These are phyloP conservation scores for Myxozyma nipponensis DNA, from an alignment of 805 yeast genomes.

Conservation along the genomic window DNA sequence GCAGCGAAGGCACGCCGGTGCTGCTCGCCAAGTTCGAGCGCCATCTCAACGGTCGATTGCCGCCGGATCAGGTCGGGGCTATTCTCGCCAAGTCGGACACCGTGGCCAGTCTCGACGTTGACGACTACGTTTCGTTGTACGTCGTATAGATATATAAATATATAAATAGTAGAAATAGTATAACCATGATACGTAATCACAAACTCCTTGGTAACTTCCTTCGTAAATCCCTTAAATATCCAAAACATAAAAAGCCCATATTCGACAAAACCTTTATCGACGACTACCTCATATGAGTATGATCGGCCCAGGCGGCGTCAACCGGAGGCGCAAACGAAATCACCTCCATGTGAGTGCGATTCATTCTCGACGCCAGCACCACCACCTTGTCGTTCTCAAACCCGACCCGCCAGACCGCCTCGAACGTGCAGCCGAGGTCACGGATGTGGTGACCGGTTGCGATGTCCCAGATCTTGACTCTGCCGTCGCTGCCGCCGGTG, in stretches of 20 bases:
- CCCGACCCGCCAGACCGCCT: slow-evolving; percentile 43
- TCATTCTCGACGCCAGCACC: slow-evolving; percentile 36
- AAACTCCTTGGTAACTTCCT: background rate
- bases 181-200: background rate
- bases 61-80: slow-evolving; percentile 38
- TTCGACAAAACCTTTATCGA: background rate
- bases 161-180: background rate
- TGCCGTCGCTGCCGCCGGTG: slow-evolving; percentile 44
- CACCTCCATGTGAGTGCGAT: slow-evolving; percentile 38
- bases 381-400: slow-evolving; percentile 41
- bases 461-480: slow-evolving; percentile 42
- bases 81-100: slow-evolving; percentile 40
- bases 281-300: background rate
- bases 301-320: background rate
- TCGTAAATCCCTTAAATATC: too few relatives aligned
- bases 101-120: slow-evolving; percentile 45
- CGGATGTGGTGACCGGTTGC: slow-evolving; percentile 40
- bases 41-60: slow-evolving; percentile 49
- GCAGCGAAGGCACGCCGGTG: slow-evolving; percentile 58
- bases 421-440: slow-evolving; percentile 37
- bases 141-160: slow-evolving; percentile 27
- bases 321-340: slow-evolving; percentile 37
- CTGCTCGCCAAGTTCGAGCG: slow-evolving; percentile 49
- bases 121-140: slow-evolving; percentile 47
- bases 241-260: background rate